These are phyloP conservation scores for Citrus maxima DNA, from an alignment of 345 rosid species.

Conservation along the genomic window DNA sequence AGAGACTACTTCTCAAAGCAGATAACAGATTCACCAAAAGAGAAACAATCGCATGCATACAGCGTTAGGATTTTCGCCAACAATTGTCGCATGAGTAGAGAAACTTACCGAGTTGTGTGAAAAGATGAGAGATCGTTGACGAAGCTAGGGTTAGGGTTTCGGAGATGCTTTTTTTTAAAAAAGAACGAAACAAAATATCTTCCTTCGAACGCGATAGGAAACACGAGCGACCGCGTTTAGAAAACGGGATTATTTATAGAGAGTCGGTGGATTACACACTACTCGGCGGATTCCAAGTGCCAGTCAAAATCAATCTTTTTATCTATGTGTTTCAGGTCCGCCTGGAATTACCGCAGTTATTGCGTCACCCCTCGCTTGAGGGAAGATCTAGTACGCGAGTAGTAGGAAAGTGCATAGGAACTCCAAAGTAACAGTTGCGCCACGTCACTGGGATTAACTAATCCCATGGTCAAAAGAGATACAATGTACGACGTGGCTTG, in stretches of 20 bases:
- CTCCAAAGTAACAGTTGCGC: background rate
- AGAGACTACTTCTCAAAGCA: background rate
- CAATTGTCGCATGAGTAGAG: background rate
- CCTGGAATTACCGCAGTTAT: background rate
- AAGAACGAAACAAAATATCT: background rate
- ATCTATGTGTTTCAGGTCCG: constrained; percentile 25
- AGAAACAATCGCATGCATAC: background rate
- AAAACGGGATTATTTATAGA: background rate
- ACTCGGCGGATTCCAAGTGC: constrained; percentile 22
- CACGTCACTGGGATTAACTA: background rate
- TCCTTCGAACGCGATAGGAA: background rate
- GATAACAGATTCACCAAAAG: background rate
- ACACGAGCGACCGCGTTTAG: background rate
- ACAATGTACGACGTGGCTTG: background rate
- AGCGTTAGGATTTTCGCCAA: background rate
- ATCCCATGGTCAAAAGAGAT: background rate
- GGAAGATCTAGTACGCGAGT: background rate
- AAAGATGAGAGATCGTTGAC: background rate
- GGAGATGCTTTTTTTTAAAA: background rate
- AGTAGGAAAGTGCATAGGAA: background rate
- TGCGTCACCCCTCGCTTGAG: background rate
- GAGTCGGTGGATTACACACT: background rate
- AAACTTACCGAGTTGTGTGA: background rate
- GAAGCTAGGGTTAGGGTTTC: constrained; percentile 16
- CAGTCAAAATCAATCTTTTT: background rate